A percentile compares a stretch with the other conserved stretches of the same genome.
phyloP scores from a whole-genome alignment of 495 filamentous ascomycete species.

The Daldinia bambusicola region DNA sequence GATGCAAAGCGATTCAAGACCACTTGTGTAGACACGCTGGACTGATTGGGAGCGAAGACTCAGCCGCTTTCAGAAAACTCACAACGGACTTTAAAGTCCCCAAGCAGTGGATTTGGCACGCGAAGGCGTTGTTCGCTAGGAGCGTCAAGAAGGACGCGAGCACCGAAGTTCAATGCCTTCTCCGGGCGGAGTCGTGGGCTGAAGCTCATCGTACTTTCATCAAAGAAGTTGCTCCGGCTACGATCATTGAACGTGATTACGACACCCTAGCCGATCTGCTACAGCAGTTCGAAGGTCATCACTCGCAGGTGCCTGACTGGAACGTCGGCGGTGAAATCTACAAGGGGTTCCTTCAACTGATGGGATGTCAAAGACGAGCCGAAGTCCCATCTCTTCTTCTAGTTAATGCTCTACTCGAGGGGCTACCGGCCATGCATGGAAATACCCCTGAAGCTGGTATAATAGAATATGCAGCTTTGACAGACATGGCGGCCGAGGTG shows the following conservation, averaged over 20 bases:
- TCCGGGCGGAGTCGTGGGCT: conserved; percentile 76
- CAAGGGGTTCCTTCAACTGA: conserved; percentile 77
- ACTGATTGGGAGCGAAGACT: conserved; percentile 61
- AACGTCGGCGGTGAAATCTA: conserved; percentile 82
- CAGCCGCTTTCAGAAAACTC: conserved; percentile 66
- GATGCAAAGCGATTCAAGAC: conserved; percentile 73
- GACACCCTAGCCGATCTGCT: conserved; percentile 70
- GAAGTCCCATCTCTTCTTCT: conserved; percentile 54
- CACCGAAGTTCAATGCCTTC: conserved; percentile 76
- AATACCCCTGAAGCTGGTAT: conserved; percentile 61
- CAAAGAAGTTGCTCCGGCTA: conserved; percentile 76
- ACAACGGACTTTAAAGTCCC: conserved; percentile 72
- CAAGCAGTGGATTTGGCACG: conserved; percentile 81
- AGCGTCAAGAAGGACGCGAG: conserved; percentile 69
- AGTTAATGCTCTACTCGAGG: conserved; percentile 68
- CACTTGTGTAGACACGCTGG: conserved; percentile 74
- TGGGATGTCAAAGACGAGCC: conserved; percentile 51
- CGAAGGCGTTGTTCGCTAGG: conserved; percentile 84
- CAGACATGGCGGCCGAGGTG: conserved; percentile 81
- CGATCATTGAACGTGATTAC: conserved; percentile 82
- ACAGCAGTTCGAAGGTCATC: conserved; percentile 69
- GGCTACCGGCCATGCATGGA: conserved; percentile 70
- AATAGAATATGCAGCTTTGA: conserved; percentile 68
- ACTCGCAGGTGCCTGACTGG: conserved; percentile 67
- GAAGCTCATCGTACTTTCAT: conserved; percentile 87